Evolutionary conservation across 2,329 filamentous ascomycete species (phyloP), one percentile per base, ranked within the genome.

Genomic region (Penicillium sp.): DNA sequence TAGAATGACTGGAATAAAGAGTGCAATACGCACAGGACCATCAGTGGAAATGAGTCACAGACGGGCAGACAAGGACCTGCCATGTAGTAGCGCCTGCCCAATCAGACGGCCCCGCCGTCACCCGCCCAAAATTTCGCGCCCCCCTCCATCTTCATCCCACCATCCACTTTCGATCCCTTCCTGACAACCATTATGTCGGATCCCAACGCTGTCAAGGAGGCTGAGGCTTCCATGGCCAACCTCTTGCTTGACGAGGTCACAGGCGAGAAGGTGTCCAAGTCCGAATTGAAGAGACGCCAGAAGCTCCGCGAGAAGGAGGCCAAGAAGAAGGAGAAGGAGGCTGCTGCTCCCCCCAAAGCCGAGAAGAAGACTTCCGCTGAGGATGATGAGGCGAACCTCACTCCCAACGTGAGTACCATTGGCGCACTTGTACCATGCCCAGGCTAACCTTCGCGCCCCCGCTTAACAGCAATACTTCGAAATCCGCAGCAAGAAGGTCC

Each of bases 221-320:
- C 80, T 57, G 71, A 76, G 59, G 72, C 68, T 58, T 74, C 68
- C 67, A 71, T 86, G 61, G 82, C 82, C 67, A 90, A 92, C 76
- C 81, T 95, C 63, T 82, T 92, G 73, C 83, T 94, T 45, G 94
- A 99, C 73, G 90, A 95, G 68, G 90, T 92, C 58, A 97, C 94
- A 13, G 94, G 94, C 66, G 94, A 99, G 78, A 86, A 74, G 67
- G 80, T 86, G 48, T 92, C 88, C 77, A 92, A 92, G 85, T 84
- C 85, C 14, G 87, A 92, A 77, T 80, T 97, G 73, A 99, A 99
- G 90, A 92, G 90, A 79, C 86, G 92, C 67, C 84, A 92, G 79
- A 99, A 99, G 89, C 82, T 87, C 70, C 87, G 92, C 62, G 84
- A 92, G 74, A 85, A 83, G 74, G 91, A 95, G 55, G 88, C 88